Conservation (phyloP, 2,329 filamentous ascomycete species). For the Colletotrichum higginsianum region DNA sequence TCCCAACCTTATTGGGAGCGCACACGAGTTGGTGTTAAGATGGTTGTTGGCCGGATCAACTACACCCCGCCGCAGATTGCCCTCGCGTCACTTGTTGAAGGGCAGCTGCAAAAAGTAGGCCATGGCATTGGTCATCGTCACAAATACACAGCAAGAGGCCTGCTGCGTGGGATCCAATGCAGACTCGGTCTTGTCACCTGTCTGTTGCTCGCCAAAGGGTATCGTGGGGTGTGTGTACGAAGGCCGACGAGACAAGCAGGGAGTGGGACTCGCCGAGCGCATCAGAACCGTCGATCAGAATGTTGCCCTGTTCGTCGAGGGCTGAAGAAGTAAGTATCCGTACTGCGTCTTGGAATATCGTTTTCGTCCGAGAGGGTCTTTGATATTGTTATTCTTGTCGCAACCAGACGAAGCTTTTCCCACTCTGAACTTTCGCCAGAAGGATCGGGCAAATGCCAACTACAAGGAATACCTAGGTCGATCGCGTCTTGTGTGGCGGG, state of each 20-base stretch:
- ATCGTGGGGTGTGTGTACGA: background rate
- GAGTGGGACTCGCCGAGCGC: conserved; percentile 32
- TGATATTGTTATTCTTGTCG: conserved; percentile 13
- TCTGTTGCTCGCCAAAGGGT: too few species aligned
- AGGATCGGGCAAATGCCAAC: conserved; percentile 14
- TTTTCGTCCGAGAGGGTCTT: conserved; percentile 23
- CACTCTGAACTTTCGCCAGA: conserved; percentile 12
- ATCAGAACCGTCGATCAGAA: conserved; percentile 8
- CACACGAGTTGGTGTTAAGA: background rate
- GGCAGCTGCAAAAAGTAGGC: background rate
- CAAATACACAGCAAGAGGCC: background rate
- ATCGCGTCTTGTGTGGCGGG: conserved; percentile 26
- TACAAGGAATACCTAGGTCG: background rate
- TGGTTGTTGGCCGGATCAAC: background rate
- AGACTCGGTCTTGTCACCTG: too few species aligned
- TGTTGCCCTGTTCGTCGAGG: background rate
- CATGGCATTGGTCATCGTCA: conserved; percentile 13
- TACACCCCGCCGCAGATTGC: background rate
- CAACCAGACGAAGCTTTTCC: conserved; percentile 30
- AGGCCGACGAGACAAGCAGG: conserved; percentile 25
- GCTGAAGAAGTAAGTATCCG: too few species aligned
- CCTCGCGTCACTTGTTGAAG: background rate
- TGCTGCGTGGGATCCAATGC: background rate
- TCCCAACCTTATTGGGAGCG: background rate
- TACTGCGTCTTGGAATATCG: background rate